Conservation (phyloP, 2,329 filamentous ascomycete species). For the Verticillium tricorpus region DNA sequence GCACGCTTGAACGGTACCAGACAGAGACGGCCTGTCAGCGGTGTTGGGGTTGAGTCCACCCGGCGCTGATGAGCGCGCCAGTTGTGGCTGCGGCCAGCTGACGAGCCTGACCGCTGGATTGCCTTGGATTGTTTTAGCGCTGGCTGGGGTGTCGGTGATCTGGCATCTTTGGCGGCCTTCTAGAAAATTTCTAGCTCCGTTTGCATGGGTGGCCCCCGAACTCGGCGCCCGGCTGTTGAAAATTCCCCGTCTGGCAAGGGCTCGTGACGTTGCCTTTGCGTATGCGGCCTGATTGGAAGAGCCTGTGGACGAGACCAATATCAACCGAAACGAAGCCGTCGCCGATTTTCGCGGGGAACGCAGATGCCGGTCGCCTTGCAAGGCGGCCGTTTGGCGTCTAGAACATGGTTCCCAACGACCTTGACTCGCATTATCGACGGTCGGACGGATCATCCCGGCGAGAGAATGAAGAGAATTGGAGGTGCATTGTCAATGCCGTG, state of each 20-base stretch:
- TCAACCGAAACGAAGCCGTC: background rate
- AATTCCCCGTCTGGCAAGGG: background rate
- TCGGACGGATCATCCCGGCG: background rate
- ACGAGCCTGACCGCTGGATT: background rate
- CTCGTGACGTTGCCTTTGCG: background rate
- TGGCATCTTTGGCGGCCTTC: background rate
- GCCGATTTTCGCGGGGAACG: background rate
- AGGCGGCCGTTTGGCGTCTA: background rate
- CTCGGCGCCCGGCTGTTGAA: background rate
- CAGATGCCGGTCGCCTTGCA: background rate
- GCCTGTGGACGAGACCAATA: background rate
- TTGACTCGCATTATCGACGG: background rate
- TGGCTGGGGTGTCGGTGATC: background rate
- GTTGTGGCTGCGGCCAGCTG: background rate
- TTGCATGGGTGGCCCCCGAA: background rate
- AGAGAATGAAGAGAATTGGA: background rate
- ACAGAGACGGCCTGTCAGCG: background rate
- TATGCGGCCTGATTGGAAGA: background rate
- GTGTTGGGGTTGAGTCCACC: background rate
- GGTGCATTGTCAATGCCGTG: background rate
- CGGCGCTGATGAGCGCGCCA: background rate
- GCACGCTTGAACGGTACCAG: background rate
- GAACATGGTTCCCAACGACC: background rate
- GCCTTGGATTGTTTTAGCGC: background rate
- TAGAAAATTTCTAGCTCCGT: background rate